Evolutionary conservation across 2,329 filamentous ascomycete species (phyloP), one percentile per base, ranked within the genome.

Genomic region (Capronia coronata): DNA sequence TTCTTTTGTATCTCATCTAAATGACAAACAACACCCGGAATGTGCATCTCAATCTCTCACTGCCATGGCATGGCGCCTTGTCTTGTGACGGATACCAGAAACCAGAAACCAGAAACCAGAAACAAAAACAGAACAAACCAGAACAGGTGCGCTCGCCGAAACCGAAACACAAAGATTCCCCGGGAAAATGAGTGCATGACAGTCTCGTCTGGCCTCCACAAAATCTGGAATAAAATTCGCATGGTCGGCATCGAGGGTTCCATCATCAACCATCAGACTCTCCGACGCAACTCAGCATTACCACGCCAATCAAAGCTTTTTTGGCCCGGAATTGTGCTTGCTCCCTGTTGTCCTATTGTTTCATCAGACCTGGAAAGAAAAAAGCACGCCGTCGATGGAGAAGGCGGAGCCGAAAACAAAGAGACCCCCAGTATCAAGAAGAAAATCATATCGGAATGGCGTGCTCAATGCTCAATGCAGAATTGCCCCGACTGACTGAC

Each of bases 11-110:
- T 18, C 14, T 21, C 22, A 30, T 30, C 21, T 43, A 43, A 21
- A 29, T 30, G n/a, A n/a, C n/a, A n/a, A 27, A 27, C 10, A 35
- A 35, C 27, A 44, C 42, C 27, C 42, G 25, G 30, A 34, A 44
- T 23, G 19, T 41, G 23, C 42, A 22, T 14, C 14, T 34, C n/a
- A 13, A 23, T 34, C 42, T 22, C 16, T 21, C 42, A 34, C 9
- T 13, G 16, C 3, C 27, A 25, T 43, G 25, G 18, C 25, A 27
- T 10, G 25, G 25, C 25, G 6, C 10, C 25, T n/a, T n/a, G n/a
- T n/a, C n/a, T n/a, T n/a, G n/a, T n/a, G n/a, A n/a, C n/a, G n/a
- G n/a, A n/a, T n/a, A n/a, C n/a, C n/a, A n/a, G n/a, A n/a, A n/a
- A n/a, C n/a, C n/a, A n/a, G n/a, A n/a, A n/a, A n/a, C n/a, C n/a